These are phyloP conservation scores for Teunomyces barrocoloradensis DNA, from an alignment of 805 yeast species.

Conservation along the genomic window DNA sequence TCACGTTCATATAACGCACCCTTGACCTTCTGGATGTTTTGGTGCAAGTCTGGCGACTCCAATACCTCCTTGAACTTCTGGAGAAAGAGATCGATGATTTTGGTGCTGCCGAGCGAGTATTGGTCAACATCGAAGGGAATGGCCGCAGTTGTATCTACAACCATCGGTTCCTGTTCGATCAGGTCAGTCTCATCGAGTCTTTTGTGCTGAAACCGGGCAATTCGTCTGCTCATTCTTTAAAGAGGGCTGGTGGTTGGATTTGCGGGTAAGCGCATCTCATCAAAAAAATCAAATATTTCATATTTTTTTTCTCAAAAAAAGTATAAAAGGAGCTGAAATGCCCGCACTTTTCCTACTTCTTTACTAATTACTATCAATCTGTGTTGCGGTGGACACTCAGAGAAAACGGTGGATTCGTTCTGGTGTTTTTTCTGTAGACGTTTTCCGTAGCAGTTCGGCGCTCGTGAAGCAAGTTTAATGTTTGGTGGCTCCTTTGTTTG, in stretches of 20 bases:
- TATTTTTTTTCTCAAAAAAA: background rate
- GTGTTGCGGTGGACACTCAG: slow-evolving; percentile 52
- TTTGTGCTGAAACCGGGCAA: slow-evolving; percentile 27
- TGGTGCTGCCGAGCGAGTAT: slow-evolving; percentile 30
- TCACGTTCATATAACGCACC: slow-evolving; percentile 67
- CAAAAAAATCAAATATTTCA: background rate
- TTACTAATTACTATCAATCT: slow-evolving; percentile 40
- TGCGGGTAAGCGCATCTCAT: slow-evolving; percentile 11
- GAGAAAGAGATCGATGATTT: slow-evolving; percentile 37
- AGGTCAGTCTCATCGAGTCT: slow-evolving; percentile 9
- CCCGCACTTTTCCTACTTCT: slow-evolving; percentile 9
- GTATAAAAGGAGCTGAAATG: slow-evolving; percentile 8
- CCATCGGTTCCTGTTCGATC: slow-evolving; percentile 1
- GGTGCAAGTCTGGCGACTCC: slow-evolving; percentile 33
- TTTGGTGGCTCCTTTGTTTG: background rate
- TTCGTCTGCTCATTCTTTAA: slow-evolving; percentile 28
- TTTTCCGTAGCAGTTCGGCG: slow-evolving; percentile 61
- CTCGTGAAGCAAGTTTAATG: slow-evolving; percentile 61
- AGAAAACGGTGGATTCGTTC: slow-evolving; percentile 30
- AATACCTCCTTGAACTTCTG: slow-evolving; percentile 31
- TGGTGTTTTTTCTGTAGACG: slow-evolving; percentile 28
- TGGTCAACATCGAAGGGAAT: slow-evolving; percentile 34
- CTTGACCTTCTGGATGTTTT: slow-evolving; percentile 65
- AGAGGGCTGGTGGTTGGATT: background rate
- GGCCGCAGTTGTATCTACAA: slow-evolving; percentile 11